Evolutionary conservation across 371 early-diverging fungal genomes (phyloP).

Genomic region (Circinella minor): DNA sequence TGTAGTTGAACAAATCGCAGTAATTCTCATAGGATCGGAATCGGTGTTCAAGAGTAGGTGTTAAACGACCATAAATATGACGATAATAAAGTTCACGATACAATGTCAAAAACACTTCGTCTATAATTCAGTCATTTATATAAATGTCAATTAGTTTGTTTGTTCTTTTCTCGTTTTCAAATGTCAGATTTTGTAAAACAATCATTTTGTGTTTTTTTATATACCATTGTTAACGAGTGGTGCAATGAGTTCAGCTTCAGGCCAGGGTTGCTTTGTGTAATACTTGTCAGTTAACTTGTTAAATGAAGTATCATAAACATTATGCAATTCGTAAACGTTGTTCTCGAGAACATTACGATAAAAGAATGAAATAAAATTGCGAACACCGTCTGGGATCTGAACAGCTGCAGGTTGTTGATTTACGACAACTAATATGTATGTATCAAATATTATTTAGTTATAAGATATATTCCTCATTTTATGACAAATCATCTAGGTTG

Average conservation of each 20-base stretch:
- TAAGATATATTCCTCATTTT: no score
- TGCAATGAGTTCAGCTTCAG: conserved; percentile 85
- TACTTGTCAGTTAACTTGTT: conserved; percentile 91
- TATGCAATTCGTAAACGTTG: conserved; percentile 84
- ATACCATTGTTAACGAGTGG: conserved; percentile 88
- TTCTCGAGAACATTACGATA: conserved; percentile 79
- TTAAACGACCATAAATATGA: conserved; percentile 90
- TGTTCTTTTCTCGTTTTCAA: neutral
- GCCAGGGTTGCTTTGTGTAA: conserved; percentile 91
- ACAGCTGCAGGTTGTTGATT: conserved; percentile 52
- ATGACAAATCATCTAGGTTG: no score
- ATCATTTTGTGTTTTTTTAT: neutral
- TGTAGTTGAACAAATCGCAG: conserved; percentile 95
- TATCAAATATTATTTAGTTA: neutral
- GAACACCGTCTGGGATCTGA: conserved; percentile 82
- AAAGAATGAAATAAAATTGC: conserved; percentile 84
- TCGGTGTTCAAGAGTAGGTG: conserved; percentile 88
- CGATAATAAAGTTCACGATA: conserved; percentile 97
- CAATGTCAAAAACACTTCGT: conserved; percentile 88
- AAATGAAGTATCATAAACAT: conserved; percentile 91
- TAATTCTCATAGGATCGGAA: conserved; percentile 94
- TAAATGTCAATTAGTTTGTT: neutral
- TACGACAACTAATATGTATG: conserved; percentile 17
- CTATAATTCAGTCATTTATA: conserved; percentile 35
- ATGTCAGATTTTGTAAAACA: neutral